phyloP scores from a whole-genome alignment of 345 rosid species.

The Melastoma malabathricum region DNA sequence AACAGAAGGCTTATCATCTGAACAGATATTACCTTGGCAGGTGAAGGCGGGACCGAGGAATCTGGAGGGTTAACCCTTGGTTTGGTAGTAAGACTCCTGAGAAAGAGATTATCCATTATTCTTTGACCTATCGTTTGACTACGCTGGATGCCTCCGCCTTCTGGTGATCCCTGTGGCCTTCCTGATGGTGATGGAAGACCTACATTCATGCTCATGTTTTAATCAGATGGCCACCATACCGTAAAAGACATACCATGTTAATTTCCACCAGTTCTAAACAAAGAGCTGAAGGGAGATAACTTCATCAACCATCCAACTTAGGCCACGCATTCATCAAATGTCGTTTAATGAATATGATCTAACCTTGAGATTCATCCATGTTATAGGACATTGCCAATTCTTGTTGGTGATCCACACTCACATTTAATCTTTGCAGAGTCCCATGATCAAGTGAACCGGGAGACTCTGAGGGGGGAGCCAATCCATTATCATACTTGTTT shows the following conservation, averaged over 20 bases:
- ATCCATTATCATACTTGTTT: conserved; percentile 20
- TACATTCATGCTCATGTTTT: conserved; percentile 10
- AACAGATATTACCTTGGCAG: conserved; percentile 46
- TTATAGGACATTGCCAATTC: conserved; percentile 25
- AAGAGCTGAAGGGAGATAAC: not conserved
- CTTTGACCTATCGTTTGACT: conserved; percentile 81
- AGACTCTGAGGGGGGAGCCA: not conserved
- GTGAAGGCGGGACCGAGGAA: conserved; percentile 57
- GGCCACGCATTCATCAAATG: not conserved
- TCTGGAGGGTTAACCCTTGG: conserved; percentile 43
- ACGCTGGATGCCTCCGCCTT: conserved; percentile 40
- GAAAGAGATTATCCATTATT: conserved; percentile 69
- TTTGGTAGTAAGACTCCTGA: conserved; percentile 70
- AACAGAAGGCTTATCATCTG: conserved; percentile 3
- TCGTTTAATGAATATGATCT: conserved; percentile 1
- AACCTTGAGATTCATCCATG: conserved; percentile 64
- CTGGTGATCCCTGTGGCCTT: conserved; percentile 44
- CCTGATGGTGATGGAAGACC: conserved; percentile 80
- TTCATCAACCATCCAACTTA: not conserved
- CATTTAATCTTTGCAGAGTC: conserved; percentile 15
- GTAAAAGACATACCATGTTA: not conserved
- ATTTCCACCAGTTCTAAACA: conserved; percentile 1
- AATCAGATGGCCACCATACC: not conserved
- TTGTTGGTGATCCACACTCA: conserved; percentile 16
- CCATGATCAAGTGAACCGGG: conserved; percentile 7